phyloP scores from a whole-genome alignment of 108 stramenopile species.

The Schizochytrium sp. region DNA sequence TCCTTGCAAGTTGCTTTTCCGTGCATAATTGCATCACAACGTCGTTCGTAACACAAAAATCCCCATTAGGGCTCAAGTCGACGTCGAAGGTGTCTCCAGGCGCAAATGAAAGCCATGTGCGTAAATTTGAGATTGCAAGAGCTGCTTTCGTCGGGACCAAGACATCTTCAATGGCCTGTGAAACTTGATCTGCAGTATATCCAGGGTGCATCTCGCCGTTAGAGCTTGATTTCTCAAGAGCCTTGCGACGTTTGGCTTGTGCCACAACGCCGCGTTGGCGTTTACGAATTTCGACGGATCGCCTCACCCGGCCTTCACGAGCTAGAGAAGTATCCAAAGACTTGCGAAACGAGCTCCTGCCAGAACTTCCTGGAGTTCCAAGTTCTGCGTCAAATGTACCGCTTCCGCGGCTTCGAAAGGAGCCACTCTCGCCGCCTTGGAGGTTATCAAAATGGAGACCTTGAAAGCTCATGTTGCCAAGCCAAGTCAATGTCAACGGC shows the following conservation, averaged over 20 bases:
- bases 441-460: too few relatives aligned
- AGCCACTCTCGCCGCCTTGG: neutral
- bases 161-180: neutral
- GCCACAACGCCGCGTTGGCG: conserved; percentile 10
- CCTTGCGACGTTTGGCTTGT: conserved; percentile 15
- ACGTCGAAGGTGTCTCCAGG: conserved; percentile 10
- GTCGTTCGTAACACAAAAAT: neutral
- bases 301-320: neutral
- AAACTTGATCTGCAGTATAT: neutral
- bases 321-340: neutral
- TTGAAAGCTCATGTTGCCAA: too few relatives aligned
- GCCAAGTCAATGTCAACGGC: too few relatives aligned
- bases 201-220: neutral
- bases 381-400: neutral
- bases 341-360: neutral
- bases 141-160: neutral
- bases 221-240: neutral
- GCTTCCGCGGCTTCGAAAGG: neutral
- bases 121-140: neutral
- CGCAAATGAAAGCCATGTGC: conserved; percentile 19
- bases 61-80: neutral
- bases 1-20: neutral
- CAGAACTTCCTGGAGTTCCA: neutral
- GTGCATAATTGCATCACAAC: neutral
- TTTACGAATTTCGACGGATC: conserved; percentile 38